Evolutionary conservation across 2,329 filamentous ascomycete species (phyloP).

Genomic region (Arthrobotrys conoides): DNA sequence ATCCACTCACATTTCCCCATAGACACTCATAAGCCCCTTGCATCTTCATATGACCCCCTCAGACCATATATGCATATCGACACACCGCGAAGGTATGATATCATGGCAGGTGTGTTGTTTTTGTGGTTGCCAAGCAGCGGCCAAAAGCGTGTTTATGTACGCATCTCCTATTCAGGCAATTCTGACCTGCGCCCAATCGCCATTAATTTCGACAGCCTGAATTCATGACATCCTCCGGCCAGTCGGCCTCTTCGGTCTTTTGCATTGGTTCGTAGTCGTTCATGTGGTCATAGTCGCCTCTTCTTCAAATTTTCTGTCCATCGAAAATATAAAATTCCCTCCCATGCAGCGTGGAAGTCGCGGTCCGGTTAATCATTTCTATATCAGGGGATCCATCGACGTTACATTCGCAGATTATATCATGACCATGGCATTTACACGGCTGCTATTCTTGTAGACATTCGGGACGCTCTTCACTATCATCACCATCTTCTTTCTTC

Average conservation of each 20-base stretch:
- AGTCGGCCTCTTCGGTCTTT: constrained; percentile 2
- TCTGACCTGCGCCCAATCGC: constrained; percentile 14
- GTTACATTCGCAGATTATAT: constrained; percentile 41
- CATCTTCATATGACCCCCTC: no score
- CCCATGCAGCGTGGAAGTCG: not conserved
- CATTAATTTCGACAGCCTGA: not conserved
- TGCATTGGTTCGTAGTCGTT: not conserved
- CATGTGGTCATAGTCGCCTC: not conserved
- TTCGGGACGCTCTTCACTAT: not conserved
- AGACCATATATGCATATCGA: not conserved
- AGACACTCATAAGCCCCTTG: not conserved
- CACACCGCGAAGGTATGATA: not conserved
- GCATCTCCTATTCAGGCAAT: constrained; percentile 41
- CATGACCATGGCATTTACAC: constrained; percentile 4
- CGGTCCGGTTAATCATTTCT: constrained; percentile 17
- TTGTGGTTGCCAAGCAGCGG: constrained; percentile 36
- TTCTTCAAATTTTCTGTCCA: not conserved
- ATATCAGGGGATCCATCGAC: constrained; percentile 47
- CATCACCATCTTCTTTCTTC: not conserved
- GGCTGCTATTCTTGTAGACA: constrained; percentile 8
- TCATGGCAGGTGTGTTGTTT: constrained; percentile 6
- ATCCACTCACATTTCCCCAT: not conserved
- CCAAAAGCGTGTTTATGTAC: constrained; percentile 26
- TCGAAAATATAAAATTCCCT: not conserved
- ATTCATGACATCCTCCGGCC: not conserved